Base-by-base conservation (phyloP, 2,329 filamentous ascomycete species). In the Anthostomella pinea region DNA sequence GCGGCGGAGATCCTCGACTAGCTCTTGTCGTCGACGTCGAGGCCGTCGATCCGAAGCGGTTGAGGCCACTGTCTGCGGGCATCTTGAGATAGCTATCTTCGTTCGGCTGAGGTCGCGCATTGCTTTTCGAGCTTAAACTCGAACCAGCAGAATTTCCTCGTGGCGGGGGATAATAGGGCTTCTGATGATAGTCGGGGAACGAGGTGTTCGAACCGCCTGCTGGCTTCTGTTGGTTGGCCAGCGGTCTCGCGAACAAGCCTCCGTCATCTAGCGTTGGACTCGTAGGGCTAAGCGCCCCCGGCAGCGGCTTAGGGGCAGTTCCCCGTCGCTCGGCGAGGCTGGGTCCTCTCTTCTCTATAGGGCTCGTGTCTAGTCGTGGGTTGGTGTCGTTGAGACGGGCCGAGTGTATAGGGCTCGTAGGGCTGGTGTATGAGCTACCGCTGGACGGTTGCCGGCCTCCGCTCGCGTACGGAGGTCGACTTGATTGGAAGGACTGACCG, bases 1-100 rank as follows among this genome's bases (percentile, higher is more conserved):
- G 93, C 4, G 93, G 91, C 5, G 93, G 93, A 18, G 91, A 97
- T 27, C 93, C 93, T 51, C 93, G 79, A 56, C 86, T 90, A 14
- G 93, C 93, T 48, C 87, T 81, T 2, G 91, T 96, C 1, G 93
- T 98, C 2, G 90, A 95, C 9, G 83, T 95, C 0, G 93, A 97
- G 10, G 91, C 89, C 6, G 87, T 95, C 3, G 91, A 96, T 8
- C 75, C 72, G 48, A 81, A 80, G 28, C 80, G 72, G 54, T 77
- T 81, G 46, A 83, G 73, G 19, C 68, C 67, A 33, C 53, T 65
- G n/a, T 73, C 69, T 18, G 55, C 55, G n/a, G 65, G 60, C 56
- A 66, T 66, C 27, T 59, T 59, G 30, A 65, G 57, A 21, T 54
- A 48, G 39, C 51, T 63, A 21, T 60, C 58, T 14, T 57, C 45